Evolutionary conservation across 1,139 yeast species (phyloP).

Genomic region (Kluyveromyces sp.): DNA sequence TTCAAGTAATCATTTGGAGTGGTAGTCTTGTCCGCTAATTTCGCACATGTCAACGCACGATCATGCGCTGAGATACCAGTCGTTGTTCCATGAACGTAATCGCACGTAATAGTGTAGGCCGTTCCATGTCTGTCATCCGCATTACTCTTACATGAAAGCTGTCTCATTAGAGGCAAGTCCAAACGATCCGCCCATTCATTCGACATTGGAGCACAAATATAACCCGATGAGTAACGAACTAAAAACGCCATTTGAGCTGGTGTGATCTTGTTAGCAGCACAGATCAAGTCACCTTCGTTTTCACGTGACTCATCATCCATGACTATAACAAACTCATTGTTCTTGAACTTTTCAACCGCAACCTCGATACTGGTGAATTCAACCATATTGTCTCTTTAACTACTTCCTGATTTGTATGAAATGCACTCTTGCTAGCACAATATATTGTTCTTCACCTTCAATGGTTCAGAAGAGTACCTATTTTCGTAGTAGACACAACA

Average conservation of each 20-base stretch:
- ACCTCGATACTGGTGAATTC: conserved; percentile 54
- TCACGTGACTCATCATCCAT: conserved; percentile 96
- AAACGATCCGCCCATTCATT: conserved; percentile 70
- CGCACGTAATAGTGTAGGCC: conserved; percentile 92
- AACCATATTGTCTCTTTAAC: neutral
- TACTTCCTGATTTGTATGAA: neutral
- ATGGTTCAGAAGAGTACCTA: too few relatives aligned
- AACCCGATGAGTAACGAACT: conserved; percentile 84
- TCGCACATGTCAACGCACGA: conserved; percentile 73
- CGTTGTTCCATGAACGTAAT: conserved; percentile 79
- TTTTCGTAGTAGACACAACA: too few relatives aligned
- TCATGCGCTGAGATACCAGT: conserved; percentile 96
- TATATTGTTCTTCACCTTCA: too few relatives aligned
- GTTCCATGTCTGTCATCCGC: conserved; percentile 83
- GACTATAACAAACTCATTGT: conserved; percentile 86
- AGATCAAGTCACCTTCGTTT: conserved; percentile 94
- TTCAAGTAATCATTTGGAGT: conserved; percentile 62
- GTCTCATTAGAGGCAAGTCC: conserved; percentile 70
- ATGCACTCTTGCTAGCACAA: neutral
- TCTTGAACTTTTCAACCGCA: conserved; percentile 71
- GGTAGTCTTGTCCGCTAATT: conserved; percentile 55
- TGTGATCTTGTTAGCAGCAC: conserved; percentile 77
- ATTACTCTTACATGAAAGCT: conserved; percentile 23
- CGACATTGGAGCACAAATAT: conserved; percentile 85
- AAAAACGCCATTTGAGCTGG: conserved; percentile 90